Evolutionary conservation across 1,284 basidiomycete genomes (phyloP), one percentile per base, ranked within the genome.

Genomic region (Apiotrichum domesticum): DNA sequence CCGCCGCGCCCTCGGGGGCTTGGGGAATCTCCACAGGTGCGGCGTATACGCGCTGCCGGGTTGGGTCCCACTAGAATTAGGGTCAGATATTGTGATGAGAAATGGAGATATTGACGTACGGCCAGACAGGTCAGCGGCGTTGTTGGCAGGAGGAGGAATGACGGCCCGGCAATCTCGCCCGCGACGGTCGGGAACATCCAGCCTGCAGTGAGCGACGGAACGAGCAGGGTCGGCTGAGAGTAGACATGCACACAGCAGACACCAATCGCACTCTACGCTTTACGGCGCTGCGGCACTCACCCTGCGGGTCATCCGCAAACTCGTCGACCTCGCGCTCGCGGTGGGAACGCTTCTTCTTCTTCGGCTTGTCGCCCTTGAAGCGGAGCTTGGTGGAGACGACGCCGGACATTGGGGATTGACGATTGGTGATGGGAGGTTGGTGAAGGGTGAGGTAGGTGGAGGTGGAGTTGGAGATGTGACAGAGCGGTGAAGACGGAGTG

Each of bases 361-460:
- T 75, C n/a, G 66, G 58, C 65, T 77, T 77, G 52, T 79, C 79
- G 47, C 79, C 79, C 59, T 80, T 80, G 71, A 80, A 79, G 59
- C 78, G 73, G 58, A 78, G 73, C 61, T 75, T 75, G 54, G 74
- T 75, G 15, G 70, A 71, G 1, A 76, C 65, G 39, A 70, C 62
- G 6, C 63, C 67, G 15, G 69, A 65, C 57, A 58, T 58, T 44
- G 14, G 44, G 35, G 21, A 21, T 3, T 43, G 45, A 32, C 21
- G 21, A 21, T 21, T 21, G 15, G 35, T 46, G 44, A 41, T 8
- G 34, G 4, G 6, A 21, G 21, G 21, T 32, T 21, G 11, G 3
- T 13, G 35, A 51, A 32, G 15, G 14, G 45, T n/a, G 43, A 44
- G 15, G 43, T 15, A 44, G 37, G 7, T 7, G 43, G 8, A 21